Conservation (phyloP, 305 asterid species). For the Fraxinus albicans region DNA sequence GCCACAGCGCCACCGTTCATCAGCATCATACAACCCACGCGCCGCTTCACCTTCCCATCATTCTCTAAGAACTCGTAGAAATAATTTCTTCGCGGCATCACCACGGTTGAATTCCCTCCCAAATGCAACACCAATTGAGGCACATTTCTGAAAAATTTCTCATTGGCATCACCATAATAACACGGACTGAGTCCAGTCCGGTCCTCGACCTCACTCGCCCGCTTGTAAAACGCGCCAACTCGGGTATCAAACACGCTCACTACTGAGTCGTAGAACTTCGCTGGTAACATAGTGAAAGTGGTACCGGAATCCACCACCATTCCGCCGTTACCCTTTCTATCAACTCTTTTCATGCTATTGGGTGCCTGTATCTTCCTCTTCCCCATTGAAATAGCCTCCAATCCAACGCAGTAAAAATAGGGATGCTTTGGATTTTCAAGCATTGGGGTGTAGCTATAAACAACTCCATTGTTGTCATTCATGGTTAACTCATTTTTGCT, state of each 20-base stretch:
- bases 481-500: conserved; percentile 5
- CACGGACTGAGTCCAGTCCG: conserved; percentile 80
- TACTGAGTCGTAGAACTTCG: conserved; percentile 45
- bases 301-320: conserved; percentile 99
- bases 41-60: conserved; percentile 38
- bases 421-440: conserved; percentile 69
- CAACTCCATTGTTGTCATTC: conserved; percentile 17
- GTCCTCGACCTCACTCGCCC: conserved; percentile 62
- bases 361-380: conserved; percentile 50
- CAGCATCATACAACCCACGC: conserved; percentile 78
- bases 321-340: conserved; percentile 71
- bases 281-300: conserved; percentile 81
- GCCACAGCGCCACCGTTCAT: conserved; percentile 62
- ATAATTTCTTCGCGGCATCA: conserved; percentile 74
- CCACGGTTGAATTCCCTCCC: conserved; percentile 73
- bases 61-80: conserved; percentile 61
- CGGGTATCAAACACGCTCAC: conserved; percentile 42
- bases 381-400: conserved; percentile 67
- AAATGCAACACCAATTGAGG: conserved; percentile 64
- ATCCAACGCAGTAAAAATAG: conserved; percentile 66
- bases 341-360: conserved; percentile 47
- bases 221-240: conserved; percentile 37
- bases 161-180: conserved; percentile 35
- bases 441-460: conserved; percentile 66
- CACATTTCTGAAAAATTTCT: conserved; percentile 17